Base-by-base conservation (phyloP, 208 protist genomes). In the Trypanosoma lewisi region DNA sequence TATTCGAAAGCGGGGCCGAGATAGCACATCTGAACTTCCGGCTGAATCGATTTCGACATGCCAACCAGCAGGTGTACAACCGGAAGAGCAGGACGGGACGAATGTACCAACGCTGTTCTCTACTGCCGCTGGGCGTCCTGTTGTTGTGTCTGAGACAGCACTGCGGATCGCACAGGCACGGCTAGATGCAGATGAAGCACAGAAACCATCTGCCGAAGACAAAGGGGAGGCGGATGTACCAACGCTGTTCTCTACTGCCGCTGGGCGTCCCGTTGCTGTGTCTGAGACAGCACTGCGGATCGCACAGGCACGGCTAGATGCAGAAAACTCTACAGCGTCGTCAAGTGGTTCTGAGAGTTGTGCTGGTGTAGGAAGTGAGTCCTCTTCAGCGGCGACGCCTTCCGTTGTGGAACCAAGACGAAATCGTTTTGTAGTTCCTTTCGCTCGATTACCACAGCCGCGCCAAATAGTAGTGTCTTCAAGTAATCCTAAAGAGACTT, bases 201-300 rank as follows among this genome's bases (percentile, higher is more conserved):
- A 53, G 36, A 42, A 7, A 33, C 17, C 42, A 27, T 21, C 27
- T 28, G 14, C 42, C 4, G 36, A 37, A 45, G 60, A 51, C 36
- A 67, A 52, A 17, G 59, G 19, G 14, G 41, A 30, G 4, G 69
- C 19, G 4, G 37, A 19, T 25, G 50, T 78, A 0, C n/a, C 57
- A 7, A 78, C 75, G 19, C 73, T 83, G n/a, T 91, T 84, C 44
- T 41, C 68, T 16, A 82, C 78, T 0, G 78, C 78, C 0, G 39
- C 67, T 4, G 81, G 80, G 8, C 73, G 60, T n/a, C 19, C 75
- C 2, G 74, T 84, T 33, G 27, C 49, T 2, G 70, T 83, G 9
- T 71, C 55, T 2, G 68, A 71, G 39, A 60, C 48, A 9, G 25
- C 80, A 14, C 23, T 70, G 17, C 30, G 14, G 19, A 36, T 33